Base-by-base conservation (phyloP, 2,329 filamentous ascomycete species). In the Colletotrichum salicis region DNA sequence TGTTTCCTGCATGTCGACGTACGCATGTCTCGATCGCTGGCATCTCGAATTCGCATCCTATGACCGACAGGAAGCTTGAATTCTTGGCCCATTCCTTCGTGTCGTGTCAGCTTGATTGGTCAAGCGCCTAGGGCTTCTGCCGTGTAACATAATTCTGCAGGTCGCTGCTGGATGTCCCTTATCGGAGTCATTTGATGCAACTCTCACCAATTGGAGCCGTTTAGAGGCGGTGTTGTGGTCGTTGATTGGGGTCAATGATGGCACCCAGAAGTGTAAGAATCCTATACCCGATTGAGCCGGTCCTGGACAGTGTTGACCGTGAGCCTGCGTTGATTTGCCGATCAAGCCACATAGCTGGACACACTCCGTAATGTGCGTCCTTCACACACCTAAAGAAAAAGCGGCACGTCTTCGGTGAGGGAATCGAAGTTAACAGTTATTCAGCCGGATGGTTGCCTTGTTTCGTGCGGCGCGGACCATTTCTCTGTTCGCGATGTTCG, bases 321-420 rank as follows among this genome's bases (percentile, higher is more conserved):
- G 31, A 57, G 55, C 59, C 54, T 71, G 69, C 55, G 19, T 29
- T 33, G 24, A 64, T 71, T 69, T 66, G 69, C 45, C 65, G 31
- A 54, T 45, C 55, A 35, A 33, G 24, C 55, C 55, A 67, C 60
- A 55, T 58, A 69, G 29, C 41, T 31, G 65, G 52, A 60, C 69
- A 24, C 22, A n/a, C 52, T 54, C 22, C 7, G 11, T 45, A 41
- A 48, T 56, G 59, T 54, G 69, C 52, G 35, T 29, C 8, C 35
- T 12, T 31, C 55, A 45, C 29, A 37, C 54, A 64, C 55, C 60
- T 62, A 13, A 7, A 63, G 19, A 57, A 68, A 69, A 48, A 56
- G 68, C 64, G 67, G 65, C 33, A 19, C 37, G 11, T 41, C 59
- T 55, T 69, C 69, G 69, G 69, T 69, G 65, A 69, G 35, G 35